Percentiles rank a stretch among this genome's conserved stretches.
These are phyloP conservation scores for Leccinellum rugosiceps DNA, from an alignment of 768 basidiomycete genomes.

Conservation along the genomic window DNA sequence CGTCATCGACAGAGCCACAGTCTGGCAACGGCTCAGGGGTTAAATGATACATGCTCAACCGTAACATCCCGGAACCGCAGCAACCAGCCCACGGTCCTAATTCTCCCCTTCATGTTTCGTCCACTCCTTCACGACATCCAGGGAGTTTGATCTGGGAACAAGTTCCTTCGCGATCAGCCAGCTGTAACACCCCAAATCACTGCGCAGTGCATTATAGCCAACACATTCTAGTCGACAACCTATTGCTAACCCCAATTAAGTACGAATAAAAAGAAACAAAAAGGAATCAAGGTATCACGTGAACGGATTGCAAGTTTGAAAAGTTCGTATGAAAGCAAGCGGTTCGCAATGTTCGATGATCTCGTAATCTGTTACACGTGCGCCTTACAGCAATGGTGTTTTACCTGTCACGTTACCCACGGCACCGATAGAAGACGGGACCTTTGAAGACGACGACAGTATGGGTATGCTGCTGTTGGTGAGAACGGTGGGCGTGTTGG, in stretches of 20 bases:
- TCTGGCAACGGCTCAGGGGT: too few relatives aligned
- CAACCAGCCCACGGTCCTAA: too few relatives aligned
- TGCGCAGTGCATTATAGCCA: background rate
- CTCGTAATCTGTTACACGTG: background rate
- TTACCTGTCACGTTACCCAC: conserved; percentile 10
- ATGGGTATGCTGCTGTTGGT: background rate
- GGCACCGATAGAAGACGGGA: background rate
- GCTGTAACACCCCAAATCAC: too few relatives aligned
- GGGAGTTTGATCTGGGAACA: too few relatives aligned
- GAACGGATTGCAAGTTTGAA: background rate
- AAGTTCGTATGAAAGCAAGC: background rate
- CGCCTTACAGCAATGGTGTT: background rate
- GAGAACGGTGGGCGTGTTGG: background rate
- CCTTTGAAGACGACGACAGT: background rate
- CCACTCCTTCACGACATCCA: too few relatives aligned
- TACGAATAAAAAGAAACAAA: background rate
- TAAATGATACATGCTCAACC: too few relatives aligned
- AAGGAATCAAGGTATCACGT: conserved; percentile 9
- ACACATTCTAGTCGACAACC: background rate
- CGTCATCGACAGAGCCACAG: background rate
- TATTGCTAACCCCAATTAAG: background rate
- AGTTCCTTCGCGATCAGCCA: too few relatives aligned
- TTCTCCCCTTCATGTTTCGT: too few relatives aligned
- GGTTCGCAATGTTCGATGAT: background rate
- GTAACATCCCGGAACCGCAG: too few relatives aligned